phyloP scores from a whole-genome alignment of 768 basidiomycete species.

The Trametes villosa region DNA sequence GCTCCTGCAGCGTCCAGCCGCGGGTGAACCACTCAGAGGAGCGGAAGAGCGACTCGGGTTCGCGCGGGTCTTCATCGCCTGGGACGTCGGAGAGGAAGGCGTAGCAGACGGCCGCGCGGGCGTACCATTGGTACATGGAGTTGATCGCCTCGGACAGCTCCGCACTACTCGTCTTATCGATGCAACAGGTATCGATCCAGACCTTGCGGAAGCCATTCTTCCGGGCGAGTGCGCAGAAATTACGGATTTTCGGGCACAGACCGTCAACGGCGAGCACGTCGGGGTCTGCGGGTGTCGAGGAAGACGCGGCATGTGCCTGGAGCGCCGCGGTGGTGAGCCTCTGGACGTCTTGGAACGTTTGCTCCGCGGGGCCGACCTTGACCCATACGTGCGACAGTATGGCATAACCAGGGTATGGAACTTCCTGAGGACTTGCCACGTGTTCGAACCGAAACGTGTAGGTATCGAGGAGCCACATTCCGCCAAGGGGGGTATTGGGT shows the following conservation, averaged over 20 bases:
- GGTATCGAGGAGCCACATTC: constrained; percentile 8
- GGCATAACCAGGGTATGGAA: constrained; percentile 12
- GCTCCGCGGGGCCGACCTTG: constrained; percentile 5
- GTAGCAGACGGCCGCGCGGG: constrained; percentile 10
- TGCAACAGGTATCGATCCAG: constrained; percentile 19
- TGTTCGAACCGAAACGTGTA: not conserved
- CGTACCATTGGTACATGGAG: constrained; percentile 21
- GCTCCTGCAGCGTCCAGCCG: constrained; percentile 17
- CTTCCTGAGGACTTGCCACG: not conserved
- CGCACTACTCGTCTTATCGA: constrained; percentile 23
- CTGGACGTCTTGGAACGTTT: constrained; percentile 13
- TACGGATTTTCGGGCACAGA: constrained; percentile 10
- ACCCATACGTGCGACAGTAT: constrained; percentile 22
- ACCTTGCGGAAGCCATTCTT: not conserved
- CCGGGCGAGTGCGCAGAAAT: constrained; percentile 10
- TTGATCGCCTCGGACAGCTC: constrained; percentile 23
- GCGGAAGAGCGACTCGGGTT: constrained; percentile 1
- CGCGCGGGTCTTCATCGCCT: not conserved
- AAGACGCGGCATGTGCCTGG: not conserved
- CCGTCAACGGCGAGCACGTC: not conserved
- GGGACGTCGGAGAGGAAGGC: constrained; percentile 9
- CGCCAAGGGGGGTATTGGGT: too few relatives aligned
- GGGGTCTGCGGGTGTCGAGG: not conserved
- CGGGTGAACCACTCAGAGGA: constrained; percentile 8
- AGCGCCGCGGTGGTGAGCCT: not conserved